Base-by-base conservation (phyloP, 108 stramenopile genomes). In the Epipyxis sp. region DNA sequence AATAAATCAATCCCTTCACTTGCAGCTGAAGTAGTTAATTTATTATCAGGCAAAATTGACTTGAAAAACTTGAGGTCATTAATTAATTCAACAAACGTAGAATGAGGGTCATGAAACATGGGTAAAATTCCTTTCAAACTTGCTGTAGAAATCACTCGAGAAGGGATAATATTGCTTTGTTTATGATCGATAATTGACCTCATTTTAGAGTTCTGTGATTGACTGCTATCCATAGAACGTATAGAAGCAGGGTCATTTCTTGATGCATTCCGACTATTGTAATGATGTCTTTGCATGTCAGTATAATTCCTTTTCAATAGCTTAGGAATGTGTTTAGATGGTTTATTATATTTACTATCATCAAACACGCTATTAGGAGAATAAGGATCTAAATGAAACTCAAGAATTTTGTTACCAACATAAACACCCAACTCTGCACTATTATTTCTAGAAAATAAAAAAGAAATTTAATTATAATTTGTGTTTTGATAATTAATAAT, bases 371-470 rank as follows among this genome's bases (percentile, higher is more conserved):
- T 6, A 50, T 50, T 20, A 50, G 46, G 46, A n/a, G n/a, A n/a
- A 35, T 74, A 10, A 39, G 71, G 46, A 32, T 74, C 10, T 27
- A 74, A 74, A 37, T 74, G 71, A 37, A 6, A 10, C 25, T 13
- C 10, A 37, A 74, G 3, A 13, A 74, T 27, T 37, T 74, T 16
- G n/a, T 6, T 43, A 37, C 42, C 71, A 10, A 74, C 71, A 42
- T 74, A 37, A 10, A 54, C 32, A 29, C 71, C 71, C 71, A 74
- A 16, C 34, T 74, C 71, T 27, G 41, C 10, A 30, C 42, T 16
- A 74, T 74, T 74, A 37, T 13, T 13, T 20, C 65, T 67, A 67
- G n/a, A n/a, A n/a, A n/a, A n/a, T n/a, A n/a, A n/a, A n/a, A n/a
- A n/a, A n/a, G n/a, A n/a, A n/a, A n/a, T n/a, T n/a, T n/a, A n/a